Conservation (phyloP, 1,284 basidiomycete genomes). For the Gymnopus androsaceus region DNA sequence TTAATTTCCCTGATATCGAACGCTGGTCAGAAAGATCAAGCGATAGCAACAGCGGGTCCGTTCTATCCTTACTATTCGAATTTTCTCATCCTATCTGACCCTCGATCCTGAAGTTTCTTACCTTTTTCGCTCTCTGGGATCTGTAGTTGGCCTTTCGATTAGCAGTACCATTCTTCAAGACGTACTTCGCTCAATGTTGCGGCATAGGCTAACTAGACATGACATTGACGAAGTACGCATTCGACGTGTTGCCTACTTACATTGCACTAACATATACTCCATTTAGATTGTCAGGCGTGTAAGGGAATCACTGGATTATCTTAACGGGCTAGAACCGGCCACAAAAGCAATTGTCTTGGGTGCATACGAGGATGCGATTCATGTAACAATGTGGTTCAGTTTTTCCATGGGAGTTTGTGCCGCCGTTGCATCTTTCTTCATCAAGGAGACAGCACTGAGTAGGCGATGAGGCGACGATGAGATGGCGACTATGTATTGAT, state of each 20-base stretch:
- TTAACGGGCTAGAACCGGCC: conserved; percentile 48
- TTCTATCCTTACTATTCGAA: not conserved
- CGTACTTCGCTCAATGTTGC: conserved; percentile 47
- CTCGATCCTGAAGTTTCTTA: conserved; percentile 49
- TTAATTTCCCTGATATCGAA: conserved; percentile 64
- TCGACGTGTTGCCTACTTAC: not conserved
- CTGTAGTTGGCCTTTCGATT: conserved; percentile 55
- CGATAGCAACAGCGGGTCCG: conserved; percentile 62
- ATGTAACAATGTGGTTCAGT: conserved; percentile 49
- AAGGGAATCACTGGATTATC: conserved; percentile 54
- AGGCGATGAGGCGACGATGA: no score
- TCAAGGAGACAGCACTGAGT: conserved; percentile 49
- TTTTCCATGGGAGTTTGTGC: conserved; percentile 40
- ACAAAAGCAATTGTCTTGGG: conserved; percentile 44
- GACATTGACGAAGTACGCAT: conserved; percentile 9
- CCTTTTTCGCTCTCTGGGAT: conserved; percentile 65
- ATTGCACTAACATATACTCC: conserved; percentile 5
- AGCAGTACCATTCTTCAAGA: conserved; percentile 57
- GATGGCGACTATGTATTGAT: no score
- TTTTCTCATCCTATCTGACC: no score
- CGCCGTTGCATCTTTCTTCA: conserved; percentile 47
- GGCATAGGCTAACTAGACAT: conserved; percentile 29
- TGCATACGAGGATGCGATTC: conserved; percentile 53
- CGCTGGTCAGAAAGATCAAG: conserved; percentile 60
- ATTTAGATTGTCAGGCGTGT: conserved; percentile 53